phyloP scores from a whole-genome alignment of 2,329 filamentous ascomycete species.

The Stylonectria norvegica region DNA sequence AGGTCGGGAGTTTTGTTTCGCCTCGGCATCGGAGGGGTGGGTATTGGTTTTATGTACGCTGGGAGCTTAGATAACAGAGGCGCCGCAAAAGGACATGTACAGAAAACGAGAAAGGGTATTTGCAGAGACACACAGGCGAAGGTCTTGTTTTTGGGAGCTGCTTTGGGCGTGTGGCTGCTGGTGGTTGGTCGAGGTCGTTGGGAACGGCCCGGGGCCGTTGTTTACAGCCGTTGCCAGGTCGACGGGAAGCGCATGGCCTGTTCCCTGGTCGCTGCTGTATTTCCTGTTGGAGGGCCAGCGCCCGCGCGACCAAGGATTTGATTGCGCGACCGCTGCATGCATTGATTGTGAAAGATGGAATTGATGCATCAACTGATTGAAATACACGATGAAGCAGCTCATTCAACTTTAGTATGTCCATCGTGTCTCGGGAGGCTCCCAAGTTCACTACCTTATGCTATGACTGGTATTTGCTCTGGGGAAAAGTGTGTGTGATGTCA shows the following conservation, averaged over 20 bases:
- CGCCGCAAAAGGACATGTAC: slow-evolving; percentile 6
- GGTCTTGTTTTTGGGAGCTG: background rate
- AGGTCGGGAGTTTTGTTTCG: slow-evolving; percentile 31
- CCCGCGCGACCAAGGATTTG: no score
- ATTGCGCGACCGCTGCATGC: slow-evolving; percentile 15
- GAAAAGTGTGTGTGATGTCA: no score
- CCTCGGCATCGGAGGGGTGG: slow-evolving; percentile 27
- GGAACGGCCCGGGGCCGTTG: slow-evolving; percentile 26
- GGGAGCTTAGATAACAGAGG: slow-evolving; percentile 16
- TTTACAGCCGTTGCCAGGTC: slow-evolving; percentile 36
- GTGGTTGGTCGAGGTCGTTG: slow-evolving; percentile 29
- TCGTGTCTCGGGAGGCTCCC: slow-evolving; percentile 6
- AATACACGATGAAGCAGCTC: slow-evolving; percentile 4
- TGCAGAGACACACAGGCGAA: background rate
- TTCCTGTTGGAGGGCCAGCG: slow-evolving; percentile 6
- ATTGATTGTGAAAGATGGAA: slow-evolving; percentile 9
- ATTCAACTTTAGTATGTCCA: background rate
- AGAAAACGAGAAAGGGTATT: slow-evolving; percentile 8
- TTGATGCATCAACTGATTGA: slow-evolving; percentile 1
- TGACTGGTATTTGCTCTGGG: slow-evolving; percentile 10
- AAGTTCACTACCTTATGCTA: slow-evolving; percentile 3
- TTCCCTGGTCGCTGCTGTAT: no score
- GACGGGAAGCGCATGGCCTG: slow-evolving; percentile 15
- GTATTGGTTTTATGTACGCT: slow-evolving; percentile 14
- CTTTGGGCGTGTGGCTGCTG: slow-evolving; percentile 23